phyloP scores from a whole-genome alignment of 228 moss, liverwort and hornwort genomes.

The Sphagnum fallax region DNA sequence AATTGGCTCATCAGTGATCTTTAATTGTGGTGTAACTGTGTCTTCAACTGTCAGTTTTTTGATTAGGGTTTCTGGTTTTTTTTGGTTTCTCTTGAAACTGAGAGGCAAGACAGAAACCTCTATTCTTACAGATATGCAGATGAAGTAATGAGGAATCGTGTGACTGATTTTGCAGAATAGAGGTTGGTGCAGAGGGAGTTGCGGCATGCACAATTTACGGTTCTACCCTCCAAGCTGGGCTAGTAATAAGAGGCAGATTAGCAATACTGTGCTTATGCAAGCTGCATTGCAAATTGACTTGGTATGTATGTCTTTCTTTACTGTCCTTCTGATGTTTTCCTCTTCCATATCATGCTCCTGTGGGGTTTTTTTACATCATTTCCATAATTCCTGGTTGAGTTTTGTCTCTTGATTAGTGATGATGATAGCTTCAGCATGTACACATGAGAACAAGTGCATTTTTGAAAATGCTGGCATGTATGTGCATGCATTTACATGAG shows the following conservation, averaged over 20 bases:
- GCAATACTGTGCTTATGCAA: conserved; percentile 23
- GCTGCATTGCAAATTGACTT: conserved; percentile 43
- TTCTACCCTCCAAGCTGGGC: conserved; percentile 8
- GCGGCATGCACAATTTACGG: too few relatives aligned
- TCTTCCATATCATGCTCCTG: background rate
- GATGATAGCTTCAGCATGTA: background rate
- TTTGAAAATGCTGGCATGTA: background rate
- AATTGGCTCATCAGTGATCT: too few relatives aligned
- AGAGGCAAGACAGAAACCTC: too few relatives aligned
- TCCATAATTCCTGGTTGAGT: background rate
- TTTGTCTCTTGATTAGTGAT: background rate
- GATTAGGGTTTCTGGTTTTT: too few relatives aligned
- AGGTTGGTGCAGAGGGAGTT: too few relatives aligned
- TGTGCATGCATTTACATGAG: background rate
- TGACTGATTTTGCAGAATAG: too few relatives aligned
- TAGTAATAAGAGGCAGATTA: conserved; percentile 15
- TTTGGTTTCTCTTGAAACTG: too few relatives aligned
- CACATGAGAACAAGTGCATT: background rate
- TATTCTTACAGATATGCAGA: too few relatives aligned
- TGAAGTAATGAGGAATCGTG: too few relatives aligned
- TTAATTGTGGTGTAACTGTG: too few relatives aligned
- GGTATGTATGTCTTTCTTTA: conserved; percentile 10
- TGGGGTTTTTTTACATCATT: background rate
- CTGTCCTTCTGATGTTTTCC: background rate
- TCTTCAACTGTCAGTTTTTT: too few relatives aligned